Evolutionary conservation across 192 early-diverging fungal genomes (phyloP).

Genomic region (Spinellus fusiger): DNA sequence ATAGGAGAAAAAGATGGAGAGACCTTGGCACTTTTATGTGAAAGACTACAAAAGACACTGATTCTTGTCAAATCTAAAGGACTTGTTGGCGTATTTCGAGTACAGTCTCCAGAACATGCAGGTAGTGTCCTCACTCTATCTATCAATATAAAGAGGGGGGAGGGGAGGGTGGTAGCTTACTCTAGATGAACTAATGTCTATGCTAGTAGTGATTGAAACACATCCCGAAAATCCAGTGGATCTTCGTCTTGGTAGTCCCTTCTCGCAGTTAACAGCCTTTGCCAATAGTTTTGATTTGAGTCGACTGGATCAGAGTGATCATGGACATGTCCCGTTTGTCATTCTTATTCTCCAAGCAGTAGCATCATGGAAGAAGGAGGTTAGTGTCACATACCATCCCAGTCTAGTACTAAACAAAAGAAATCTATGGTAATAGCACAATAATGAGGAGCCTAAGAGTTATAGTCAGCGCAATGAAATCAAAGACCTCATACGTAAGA

Average conservation of each 20-base stretch:
- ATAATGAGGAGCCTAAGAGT: constrained; percentile 52
- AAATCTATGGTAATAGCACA: constrained; percentile 34
- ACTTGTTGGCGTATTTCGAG: constrained; percentile 68
- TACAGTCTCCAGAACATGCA: constrained; percentile 70
- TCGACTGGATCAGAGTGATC: constrained; percentile 56
- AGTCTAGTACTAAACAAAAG: not conserved
- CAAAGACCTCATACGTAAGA: constrained; percentile 51
- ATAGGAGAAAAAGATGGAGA: constrained; percentile 49
- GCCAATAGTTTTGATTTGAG: constrained; percentile 64
- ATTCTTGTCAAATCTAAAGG: constrained; percentile 68
- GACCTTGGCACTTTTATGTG: constrained; percentile 58
- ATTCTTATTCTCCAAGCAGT: constrained; percentile 76
- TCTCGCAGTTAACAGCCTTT: constrained; percentile 60
- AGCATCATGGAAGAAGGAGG: constrained; percentile 65
- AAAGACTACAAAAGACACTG: constrained; percentile 57
- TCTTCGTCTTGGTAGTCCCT: constrained; percentile 80
- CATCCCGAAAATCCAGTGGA: constrained; percentile 77
- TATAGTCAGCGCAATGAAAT: constrained; percentile 61
- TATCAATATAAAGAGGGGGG: not conserved
- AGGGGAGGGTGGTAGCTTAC: not conserved
- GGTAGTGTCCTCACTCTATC: constrained; percentile 38
- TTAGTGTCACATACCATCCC: constrained; percentile 18
- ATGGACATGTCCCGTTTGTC: constrained; percentile 81
- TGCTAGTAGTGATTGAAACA: constrained; percentile 74
- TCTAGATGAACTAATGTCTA: constrained; percentile 2